Conservation (phyloP, 495 filamentous ascomycete species). For the Parachaetomium inaequale region DNA sequence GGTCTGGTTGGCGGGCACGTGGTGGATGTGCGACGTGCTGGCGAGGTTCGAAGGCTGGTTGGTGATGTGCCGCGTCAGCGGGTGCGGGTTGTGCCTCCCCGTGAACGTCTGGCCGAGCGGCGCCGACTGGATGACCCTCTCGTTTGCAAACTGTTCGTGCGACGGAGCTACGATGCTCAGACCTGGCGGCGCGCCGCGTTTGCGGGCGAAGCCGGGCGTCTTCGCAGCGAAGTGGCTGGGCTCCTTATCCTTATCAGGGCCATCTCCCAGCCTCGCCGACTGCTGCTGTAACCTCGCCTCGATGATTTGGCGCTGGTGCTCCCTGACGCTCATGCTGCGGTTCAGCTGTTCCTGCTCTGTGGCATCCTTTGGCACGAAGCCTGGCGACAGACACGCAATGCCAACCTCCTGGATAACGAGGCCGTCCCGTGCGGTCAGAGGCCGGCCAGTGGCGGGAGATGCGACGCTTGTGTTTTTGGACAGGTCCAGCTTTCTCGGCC, state of each 20-base stretch:
- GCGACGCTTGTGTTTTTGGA: constrained; percentile 65
- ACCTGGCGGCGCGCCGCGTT: constrained; percentile 80
- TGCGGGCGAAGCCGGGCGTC: constrained; percentile 59
- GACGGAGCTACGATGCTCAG: constrained; percentile 94
- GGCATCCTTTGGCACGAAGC: constrained; percentile 95
- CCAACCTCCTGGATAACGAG: constrained; percentile 88
- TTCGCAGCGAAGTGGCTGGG: constrained; percentile 59
- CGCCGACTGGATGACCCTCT: constrained; percentile 94
- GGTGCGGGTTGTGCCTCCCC: constrained; percentile 77
- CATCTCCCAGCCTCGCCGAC: constrained; percentile 65
- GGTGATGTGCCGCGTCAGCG: constrained; percentile 74
- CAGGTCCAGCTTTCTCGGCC: constrained; percentile 85
- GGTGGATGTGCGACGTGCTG: constrained; percentile 86
- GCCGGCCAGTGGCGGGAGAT: constrained; percentile 62
- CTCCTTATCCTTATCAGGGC: constrained; percentile 54
- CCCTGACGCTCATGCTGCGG: constrained; percentile 86
- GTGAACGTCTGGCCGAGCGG: constrained; percentile 96
- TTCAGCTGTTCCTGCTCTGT: constrained; percentile 92
- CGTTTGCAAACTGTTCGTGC: constrained; percentile 91
- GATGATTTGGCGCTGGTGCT: constrained; percentile 93
- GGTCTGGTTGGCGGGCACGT: constrained; percentile 82
- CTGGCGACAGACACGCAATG: constrained; percentile 89
- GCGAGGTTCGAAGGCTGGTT: constrained; percentile 84
- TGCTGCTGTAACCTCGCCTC: constrained; percentile 86
- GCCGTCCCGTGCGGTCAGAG: constrained; percentile 71